phyloP scores from a whole-genome alignment of 176 grass and related monocot genomes.

The Carex cristatella region DNA sequence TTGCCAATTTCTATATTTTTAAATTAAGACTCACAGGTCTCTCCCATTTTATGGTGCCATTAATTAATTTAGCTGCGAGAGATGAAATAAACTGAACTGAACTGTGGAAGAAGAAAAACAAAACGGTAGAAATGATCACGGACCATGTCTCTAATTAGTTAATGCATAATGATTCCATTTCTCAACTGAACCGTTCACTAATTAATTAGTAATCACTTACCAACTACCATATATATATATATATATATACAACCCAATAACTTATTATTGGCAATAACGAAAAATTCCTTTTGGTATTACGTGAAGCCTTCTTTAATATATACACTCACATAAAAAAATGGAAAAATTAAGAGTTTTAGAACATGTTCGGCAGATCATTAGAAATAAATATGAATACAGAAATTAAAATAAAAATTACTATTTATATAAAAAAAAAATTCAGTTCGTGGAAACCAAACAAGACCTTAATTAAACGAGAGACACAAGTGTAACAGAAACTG shows the following conservation, averaged over 20 bases:
- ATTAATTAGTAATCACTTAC: not conserved
- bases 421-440: no score
- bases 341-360: not conserved
- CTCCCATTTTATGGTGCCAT: not conserved
- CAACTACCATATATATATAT: not conserved
- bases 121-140: constrained; percentile 9
- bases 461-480: constrained; percentile 5
- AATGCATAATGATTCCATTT: not conserved
- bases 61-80: not conserved
- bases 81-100: not conserved
- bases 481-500: constrained; percentile 8
- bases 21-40: not conserved
- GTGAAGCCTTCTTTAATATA: not conserved
- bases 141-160: not conserved
- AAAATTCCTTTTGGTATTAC: constrained; percentile 14
- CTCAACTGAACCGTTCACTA: not conserved
- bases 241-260: not conserved
- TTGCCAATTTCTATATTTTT: not conserved
- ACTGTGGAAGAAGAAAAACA: not conserved
- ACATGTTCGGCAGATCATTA: no score
- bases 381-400: no score
- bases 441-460: no score
- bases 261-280: constrained; percentile 6
- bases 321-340: not conserved
- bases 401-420: no score